Evolutionary conservation across 169 alveolate species (phyloP), one percentile per base, ranked within the genome.

Genomic region (Neospora caninum): DNA sequence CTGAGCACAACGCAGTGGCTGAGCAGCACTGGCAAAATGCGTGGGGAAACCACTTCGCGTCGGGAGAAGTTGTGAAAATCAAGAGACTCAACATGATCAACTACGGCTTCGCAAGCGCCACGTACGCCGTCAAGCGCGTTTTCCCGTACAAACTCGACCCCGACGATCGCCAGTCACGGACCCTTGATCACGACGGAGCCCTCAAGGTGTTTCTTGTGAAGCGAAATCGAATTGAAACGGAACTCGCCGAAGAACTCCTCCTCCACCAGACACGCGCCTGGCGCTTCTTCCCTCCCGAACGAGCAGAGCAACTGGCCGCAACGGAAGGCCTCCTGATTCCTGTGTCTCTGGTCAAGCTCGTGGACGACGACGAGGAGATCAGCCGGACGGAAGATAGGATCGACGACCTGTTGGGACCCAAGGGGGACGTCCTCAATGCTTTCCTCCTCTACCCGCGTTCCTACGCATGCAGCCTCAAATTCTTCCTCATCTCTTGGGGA

Each of bases 371-470:
- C 41, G 84, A 73, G 34, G 84, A 36, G 43, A 20, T 34, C 49
- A 34, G 43, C 39, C 78, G 0, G 78, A 64, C 10, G 78, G 78
- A 64, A 20, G 78, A 64, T n/a, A 64, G 78, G 78, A 64, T 64
- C 34, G 31, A 64, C 34, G 43, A 73, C 22, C 45, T 73, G 39
- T 43, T 73, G 43, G 78, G 78, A 20, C 34, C 78, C 34, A 38
- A 73, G 31, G 84, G 84, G 45, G 45, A 73, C 41, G n/a, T 73
- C 34, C 84, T 73, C 41, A 73, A 73, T 34, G 49, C 45, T 25
- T 73, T 73, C 84, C 49, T 73, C 9, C 84, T 73, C 49, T 73
- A 73, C 84, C 84, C 84, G 84, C 84, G 84, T n/a, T 9, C 84
- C 27, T 73, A 73, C 84, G 84, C 41, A 0, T 73, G 84, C 84